These are phyloP conservation scores for Pelargonium cotyledonis DNA, from an alignment of 441 rosid species.

Conservation along the genomic window DNA sequence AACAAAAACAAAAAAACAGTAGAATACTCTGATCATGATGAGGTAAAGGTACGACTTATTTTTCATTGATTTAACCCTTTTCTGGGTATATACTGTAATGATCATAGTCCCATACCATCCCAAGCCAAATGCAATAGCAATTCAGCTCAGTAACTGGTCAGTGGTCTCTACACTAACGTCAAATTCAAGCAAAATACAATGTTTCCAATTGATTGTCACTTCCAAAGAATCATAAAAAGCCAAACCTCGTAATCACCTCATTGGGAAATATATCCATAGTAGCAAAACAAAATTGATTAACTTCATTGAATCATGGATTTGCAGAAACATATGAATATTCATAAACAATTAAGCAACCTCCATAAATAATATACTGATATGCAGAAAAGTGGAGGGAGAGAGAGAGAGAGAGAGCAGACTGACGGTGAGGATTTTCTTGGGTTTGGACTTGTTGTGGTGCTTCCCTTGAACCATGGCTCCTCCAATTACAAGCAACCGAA, in stretches of 20 bases:
- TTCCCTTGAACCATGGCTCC: slow-evolving; percentile 4
- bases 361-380: not conserved
- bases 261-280: too few species aligned
- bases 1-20: not conserved
- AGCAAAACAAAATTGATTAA: not conserved
- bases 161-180: not conserved
- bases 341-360: not conserved
- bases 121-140: not conserved
- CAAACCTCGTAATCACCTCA: too few species aligned
- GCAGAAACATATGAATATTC: not conserved
- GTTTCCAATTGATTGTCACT: not conserved
- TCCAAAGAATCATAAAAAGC: not conserved
- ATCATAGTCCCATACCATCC: too few species aligned
- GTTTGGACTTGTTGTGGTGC: slow-evolving; percentile 6
- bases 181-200: not conserved
- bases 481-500: not conserved
- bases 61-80: not conserved
- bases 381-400: not conserved
- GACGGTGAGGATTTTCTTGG: slow-evolving; percentile 4
- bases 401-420: not conserved
- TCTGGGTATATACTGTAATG: too few species aligned
- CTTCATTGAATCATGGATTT: not conserved
- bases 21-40: not conserved
- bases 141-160: not conserved
- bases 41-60: not conserved